phyloP scores from a whole-genome alignment of 768 basidiomycete species.

The Flagelloscypha sp. region DNA sequence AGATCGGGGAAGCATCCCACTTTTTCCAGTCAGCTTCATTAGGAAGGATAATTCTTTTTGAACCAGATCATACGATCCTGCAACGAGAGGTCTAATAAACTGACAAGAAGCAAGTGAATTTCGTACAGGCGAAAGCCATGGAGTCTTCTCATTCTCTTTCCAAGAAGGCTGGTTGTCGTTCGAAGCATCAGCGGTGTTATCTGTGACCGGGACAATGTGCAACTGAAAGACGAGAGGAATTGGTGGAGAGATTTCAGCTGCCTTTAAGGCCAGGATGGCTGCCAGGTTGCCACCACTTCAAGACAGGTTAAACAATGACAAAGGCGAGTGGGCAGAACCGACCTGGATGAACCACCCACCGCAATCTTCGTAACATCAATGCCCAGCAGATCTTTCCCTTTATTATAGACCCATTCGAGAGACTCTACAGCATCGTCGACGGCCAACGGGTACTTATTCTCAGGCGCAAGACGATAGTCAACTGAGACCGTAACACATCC shows the following conservation, averaged over 20 bases:
- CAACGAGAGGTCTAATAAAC: too few relatives aligned
- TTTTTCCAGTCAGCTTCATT: conserved; percentile 49
- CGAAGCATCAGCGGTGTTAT: conserved; percentile 51
- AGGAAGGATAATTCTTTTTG: conserved; percentile 58
- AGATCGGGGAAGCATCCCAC: conserved; percentile 67
- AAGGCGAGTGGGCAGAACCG: conserved; percentile 6
- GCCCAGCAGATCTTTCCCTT: conserved; percentile 38
- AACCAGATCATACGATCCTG: conserved; percentile 82
- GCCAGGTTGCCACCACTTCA: conserved; percentile 70
- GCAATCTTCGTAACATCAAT: conserved; percentile 49
- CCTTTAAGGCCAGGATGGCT: conserved; percentile 56
- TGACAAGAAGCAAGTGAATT: too few relatives aligned
- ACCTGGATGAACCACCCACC: conserved; percentile 71
- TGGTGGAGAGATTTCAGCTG: conserved; percentile 36
- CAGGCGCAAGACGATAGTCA: conserved; percentile 67
- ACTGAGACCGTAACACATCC: conserved; percentile 57
- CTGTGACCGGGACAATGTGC: conserved; percentile 63
- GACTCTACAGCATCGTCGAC: conserved; percentile 65
- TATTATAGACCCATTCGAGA: conserved; percentile 47
- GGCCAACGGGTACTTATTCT: conserved; percentile 61
- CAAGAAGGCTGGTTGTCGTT: conserved; percentile 37
- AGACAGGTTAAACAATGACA: background rate
- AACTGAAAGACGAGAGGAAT: conserved; percentile 54
- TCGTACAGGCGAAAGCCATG: conserved; percentile 49
- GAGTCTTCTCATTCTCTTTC: conserved; percentile 47